These are phyloP conservation scores for Tranzscheliella williamsii DNA, from an alignment of 1,284 basidiomycete genomes.

Conservation along the genomic window DNA sequence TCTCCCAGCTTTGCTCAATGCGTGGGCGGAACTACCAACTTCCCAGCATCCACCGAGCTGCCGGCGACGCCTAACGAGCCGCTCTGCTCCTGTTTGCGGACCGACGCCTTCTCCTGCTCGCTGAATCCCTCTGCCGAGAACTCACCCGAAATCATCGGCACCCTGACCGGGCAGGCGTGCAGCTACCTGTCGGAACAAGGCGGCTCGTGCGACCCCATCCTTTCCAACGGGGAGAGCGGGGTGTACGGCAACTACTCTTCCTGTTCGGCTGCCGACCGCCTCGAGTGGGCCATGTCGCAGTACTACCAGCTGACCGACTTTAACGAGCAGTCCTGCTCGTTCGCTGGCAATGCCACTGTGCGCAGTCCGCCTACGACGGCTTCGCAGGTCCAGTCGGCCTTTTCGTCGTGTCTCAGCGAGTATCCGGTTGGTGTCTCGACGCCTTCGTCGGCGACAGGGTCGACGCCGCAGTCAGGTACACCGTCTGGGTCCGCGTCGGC, in stretches of 20 bases:
- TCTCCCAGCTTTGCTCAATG: conserved; percentile 70
- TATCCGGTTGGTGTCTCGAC: conserved; percentile 64
- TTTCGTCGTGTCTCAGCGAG: conserved; percentile 71
- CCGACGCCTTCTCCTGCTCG: conserved; percentile 70
- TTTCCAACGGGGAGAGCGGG: conserved; percentile 74
- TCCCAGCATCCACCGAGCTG: conserved; percentile 71
- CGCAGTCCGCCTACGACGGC: conserved; percentile 67
- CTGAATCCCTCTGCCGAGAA: conserved; percentile 71
- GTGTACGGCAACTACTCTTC: conserved; percentile 74
- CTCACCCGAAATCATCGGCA: conserved; percentile 72
- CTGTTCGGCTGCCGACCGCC: conserved; percentile 72
- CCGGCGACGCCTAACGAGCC: conserved; percentile 80
- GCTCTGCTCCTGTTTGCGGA: conserved; percentile 77
- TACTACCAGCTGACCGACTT: conserved; percentile 73
- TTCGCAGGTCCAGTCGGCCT: conserved; percentile 68
- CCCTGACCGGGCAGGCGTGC: conserved; percentile 73
- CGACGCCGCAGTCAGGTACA: no score
- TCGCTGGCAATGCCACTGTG: conserved; percentile 79
- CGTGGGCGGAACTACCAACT: conserved; percentile 68
- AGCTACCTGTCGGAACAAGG: conserved; percentile 68
- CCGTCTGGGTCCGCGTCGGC: no score
- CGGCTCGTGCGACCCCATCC: conserved; percentile 70
- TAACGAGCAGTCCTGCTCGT: conserved; percentile 69
- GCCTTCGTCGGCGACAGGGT: no score
- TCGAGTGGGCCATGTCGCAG: conserved; percentile 73